These are phyloP conservation scores for Rhizopus arrhizus DNA, from an alignment of 371 early-diverging fungal species.

Conservation along the genomic window DNA sequence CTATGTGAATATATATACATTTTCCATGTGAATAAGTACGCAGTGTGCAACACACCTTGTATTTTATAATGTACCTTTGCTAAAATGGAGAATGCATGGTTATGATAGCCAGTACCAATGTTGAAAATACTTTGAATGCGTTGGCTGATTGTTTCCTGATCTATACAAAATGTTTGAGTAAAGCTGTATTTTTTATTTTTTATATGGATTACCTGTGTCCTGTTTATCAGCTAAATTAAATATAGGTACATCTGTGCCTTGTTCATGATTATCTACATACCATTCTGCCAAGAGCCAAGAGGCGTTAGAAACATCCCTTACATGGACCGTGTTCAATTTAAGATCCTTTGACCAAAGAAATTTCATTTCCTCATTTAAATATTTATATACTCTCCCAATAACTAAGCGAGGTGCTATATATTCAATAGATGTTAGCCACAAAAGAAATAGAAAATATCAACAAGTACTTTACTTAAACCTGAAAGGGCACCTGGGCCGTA, in stretches of 20 bases:
- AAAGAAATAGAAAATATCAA: no score
- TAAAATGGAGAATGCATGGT: constrained; percentile 75
- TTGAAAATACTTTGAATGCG: constrained; percentile 74
- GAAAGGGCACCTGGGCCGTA: constrained; percentile 83
- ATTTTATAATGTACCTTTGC: constrained; percentile 64
- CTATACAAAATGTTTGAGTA: constrained; percentile 33
- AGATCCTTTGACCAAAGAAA: constrained; percentile 89
- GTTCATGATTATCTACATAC: constrained; percentile 44
- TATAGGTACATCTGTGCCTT: constrained; percentile 24
- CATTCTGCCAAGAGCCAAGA: constrained; percentile 71
- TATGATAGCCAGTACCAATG: constrained; percentile 84
- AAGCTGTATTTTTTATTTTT: no score
- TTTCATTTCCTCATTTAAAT: constrained; percentile 84
- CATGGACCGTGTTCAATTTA: constrained; percentile 92
- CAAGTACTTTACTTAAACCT: constrained; percentile 66
- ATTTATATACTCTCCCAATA: constrained; percentile 87
- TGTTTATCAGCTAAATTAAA: constrained; percentile 83
- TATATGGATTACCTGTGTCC: constrained; percentile 60
- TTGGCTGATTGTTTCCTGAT: constrained; percentile 78
- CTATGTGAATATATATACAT: constrained; percentile 36
- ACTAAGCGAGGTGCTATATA: constrained; percentile 84
- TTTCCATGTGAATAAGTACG: background rate
- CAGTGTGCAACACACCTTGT: background rate
- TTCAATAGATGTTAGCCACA: background rate
- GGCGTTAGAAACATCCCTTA: constrained; percentile 80